phyloP scores from a whole-genome alignment of 805 yeast genomes.

The Phaffomyces opuntiae region DNA sequence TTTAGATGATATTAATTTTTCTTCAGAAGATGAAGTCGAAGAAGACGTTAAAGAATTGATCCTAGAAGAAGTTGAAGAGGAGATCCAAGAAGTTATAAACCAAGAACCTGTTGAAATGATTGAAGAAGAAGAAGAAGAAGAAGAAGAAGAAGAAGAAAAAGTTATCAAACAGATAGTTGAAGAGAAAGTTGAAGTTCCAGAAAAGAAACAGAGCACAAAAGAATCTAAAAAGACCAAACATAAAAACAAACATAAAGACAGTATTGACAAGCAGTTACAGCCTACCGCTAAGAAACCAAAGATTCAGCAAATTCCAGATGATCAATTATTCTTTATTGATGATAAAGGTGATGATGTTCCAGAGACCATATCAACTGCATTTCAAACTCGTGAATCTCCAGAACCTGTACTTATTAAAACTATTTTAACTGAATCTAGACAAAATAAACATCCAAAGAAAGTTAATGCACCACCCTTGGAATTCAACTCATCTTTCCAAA shows the following conservation, averaged over 20 bases:
- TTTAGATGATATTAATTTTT: background rate
- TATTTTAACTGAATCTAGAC: too few relatives aligned
- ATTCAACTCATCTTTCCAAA: too few relatives aligned
- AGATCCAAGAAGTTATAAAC: background rate
- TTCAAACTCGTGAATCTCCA: slow-evolving; percentile 1
- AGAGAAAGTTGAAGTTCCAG: background rate
- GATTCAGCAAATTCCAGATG: slow-evolving; percentile 15
- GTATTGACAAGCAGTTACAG: background rate
- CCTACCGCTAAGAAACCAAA: slow-evolving; percentile 4
- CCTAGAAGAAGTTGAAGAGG: background rate
- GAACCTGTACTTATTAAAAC: background rate
- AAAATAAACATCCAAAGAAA: too few relatives aligned
- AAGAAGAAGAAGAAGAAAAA: too few relatives aligned
- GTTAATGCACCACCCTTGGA: too few relatives aligned
- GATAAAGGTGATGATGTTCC: slow-evolving; percentile 7
- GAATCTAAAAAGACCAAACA: background rate
- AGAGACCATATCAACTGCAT: slow-evolving; percentile 5
- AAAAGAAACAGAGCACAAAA: too few relatives aligned
- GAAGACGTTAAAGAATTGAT: background rate
- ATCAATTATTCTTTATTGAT: slow-evolving; percentile 20
- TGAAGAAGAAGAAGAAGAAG: background rate
- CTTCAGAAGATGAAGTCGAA: slow-evolving; percentile 3
- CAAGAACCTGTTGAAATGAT: background rate
- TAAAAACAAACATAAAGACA: background rate
- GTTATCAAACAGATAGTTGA: background rate